Conservation (phyloP, 2,329 filamentous ascomycete genomes). For the Amauroascus verrucosus region DNA sequence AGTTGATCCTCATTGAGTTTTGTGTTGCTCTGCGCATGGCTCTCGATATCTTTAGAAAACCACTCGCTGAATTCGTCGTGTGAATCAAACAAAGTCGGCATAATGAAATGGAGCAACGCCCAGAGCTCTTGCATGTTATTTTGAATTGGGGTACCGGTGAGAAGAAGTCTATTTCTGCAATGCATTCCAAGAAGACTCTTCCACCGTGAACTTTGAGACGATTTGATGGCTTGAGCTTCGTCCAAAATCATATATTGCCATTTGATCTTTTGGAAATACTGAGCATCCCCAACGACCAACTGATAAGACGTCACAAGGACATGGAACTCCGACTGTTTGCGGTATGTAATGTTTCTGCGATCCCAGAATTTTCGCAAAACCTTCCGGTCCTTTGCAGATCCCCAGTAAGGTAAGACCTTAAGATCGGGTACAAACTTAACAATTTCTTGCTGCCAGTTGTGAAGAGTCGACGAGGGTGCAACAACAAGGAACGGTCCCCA, state of each 20-base stretch:
- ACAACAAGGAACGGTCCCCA: slow-evolving; percentile 87
- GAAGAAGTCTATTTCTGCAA: slow-evolving; percentile 91
- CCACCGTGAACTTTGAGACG: slow-evolving; percentile 87
- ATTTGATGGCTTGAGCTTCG: slow-evolving; percentile 90
- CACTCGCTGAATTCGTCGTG: slow-evolving; percentile 45
- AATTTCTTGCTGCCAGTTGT: slow-evolving; percentile 98
- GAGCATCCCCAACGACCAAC: slow-evolving; percentile 86
- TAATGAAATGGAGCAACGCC: slow-evolving; percentile 80
- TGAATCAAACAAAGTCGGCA: slow-evolving; percentile 87
- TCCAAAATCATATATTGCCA: slow-evolving; percentile 85
- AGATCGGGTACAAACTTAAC: slow-evolving; percentile 86
- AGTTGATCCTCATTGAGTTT: slow-evolving; percentile 98
- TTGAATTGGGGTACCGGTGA: slow-evolving; percentile 94
- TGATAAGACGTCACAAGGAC: slow-evolving; percentile 96
- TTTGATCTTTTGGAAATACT: slow-evolving; percentile 47
- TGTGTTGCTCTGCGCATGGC: slow-evolving; percentile 97
- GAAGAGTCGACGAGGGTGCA: slow-evolving; percentile 54
- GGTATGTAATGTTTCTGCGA: slow-evolving; percentile 92
- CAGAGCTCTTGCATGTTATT: slow-evolving; percentile 93
- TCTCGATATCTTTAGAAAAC: slow-evolving; percentile 65
- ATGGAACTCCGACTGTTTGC: slow-evolving; percentile 85
- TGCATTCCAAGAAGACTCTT: slow-evolving; percentile 80
- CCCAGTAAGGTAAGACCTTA: slow-evolving; percentile 97
- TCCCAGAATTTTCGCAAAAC: slow-evolving; percentile 98
- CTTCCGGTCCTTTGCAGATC: slow-evolving; percentile 85